Evolutionary conservation across 164 flowering plant species (phyloP).

Genomic region (Piper betle): DNA sequence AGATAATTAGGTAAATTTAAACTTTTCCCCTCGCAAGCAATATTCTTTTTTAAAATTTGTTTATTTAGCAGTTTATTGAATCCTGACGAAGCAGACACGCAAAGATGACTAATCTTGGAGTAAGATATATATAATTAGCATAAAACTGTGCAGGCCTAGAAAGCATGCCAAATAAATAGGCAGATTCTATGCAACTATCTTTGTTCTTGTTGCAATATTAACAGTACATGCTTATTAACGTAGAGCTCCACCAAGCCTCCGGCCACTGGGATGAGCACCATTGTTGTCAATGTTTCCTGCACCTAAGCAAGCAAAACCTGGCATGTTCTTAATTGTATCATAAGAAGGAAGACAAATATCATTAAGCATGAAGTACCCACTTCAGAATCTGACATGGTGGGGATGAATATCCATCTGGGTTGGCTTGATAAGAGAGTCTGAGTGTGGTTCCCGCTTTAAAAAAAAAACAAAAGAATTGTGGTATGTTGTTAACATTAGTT

Average conservation of each 20-base stretch:
- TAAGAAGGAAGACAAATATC: background rate
- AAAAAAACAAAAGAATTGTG: background rate
- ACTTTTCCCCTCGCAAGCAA: no score
- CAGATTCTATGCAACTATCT: background rate
- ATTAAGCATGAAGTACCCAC: constrained; percentile 14
- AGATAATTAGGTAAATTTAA: no score
- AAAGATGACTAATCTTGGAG: no score
- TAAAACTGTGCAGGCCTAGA: no score
- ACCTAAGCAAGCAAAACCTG: background rate
- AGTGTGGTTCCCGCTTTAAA: constrained; percentile 33
- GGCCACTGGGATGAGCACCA: constrained; percentile 45
- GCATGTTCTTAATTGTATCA: no score
- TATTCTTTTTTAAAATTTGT: no score
- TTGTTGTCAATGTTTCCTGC: constrained; percentile 46
- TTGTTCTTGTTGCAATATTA: background rate
- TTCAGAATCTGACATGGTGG: constrained; percentile 25
- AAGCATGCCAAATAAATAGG: no score
- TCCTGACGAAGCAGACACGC: no score
- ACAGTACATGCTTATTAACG: constrained; percentile 39
- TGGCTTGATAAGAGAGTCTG: constrained; percentile 51
- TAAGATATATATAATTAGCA: no score
- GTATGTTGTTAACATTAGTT: background rate
- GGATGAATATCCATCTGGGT: constrained; percentile 49
- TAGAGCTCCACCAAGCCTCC: constrained; percentile 61
- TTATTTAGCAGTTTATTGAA: no score